A percentile compares a stretch with the other conserved stretches of the same genome.
Evolutionary conservation across 768 basidiomycete genomes (phyloP).

Genomic region (Suillus alpinus): DNA sequence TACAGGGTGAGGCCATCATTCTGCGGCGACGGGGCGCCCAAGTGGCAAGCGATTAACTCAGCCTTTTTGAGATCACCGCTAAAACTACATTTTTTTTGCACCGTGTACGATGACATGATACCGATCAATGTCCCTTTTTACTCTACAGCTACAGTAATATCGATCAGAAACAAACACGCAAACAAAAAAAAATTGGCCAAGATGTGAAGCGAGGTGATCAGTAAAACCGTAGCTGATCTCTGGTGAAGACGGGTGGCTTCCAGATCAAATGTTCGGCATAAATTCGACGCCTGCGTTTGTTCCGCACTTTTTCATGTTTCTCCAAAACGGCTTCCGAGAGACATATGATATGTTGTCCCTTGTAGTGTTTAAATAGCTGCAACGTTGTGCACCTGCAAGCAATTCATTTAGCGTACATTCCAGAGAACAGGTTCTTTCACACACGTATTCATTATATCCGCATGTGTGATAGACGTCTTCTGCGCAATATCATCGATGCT

Average conservation of each 20-base stretch:
- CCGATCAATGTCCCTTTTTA: conserved; percentile 10
- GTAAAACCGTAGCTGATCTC: conserved; percentile 80
- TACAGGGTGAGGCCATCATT: conserved; percentile 10
- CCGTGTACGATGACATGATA: conserved; percentile 11
- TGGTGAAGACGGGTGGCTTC: conserved; percentile 94
- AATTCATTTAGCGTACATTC: conserved; percentile 14
- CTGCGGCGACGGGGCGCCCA: conserved; percentile 21
- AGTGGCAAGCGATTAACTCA: conserved; percentile 9
- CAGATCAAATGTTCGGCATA: conserved; percentile 79
- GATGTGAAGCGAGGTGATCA: conserved; percentile 12
- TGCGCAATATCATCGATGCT: conserved; percentile 97
- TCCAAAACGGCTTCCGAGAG: conserved; percentile 89
- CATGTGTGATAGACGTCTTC: conserved; percentile 90
- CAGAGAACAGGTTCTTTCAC: conserved; percentile 32
- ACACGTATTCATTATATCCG: conserved; percentile 98
- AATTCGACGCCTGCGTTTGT: conserved; percentile 77
- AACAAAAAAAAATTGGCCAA: neutral
- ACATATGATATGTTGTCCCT: conserved; percentile 91
- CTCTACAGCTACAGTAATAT: conserved; percentile 20
- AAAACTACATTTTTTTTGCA: conserved; percentile 10
- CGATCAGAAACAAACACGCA: neutral
- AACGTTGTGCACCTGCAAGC: conserved; percentile 80
- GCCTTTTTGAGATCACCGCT: conserved; percentile 1
- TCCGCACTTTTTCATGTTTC: conserved; percentile 80
- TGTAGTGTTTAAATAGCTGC: conserved; percentile 94